Evolutionary conservation across 1,284 basidiomycete genomes (phyloP).

Genomic region (Fomitiporia mediterranea): DNA sequence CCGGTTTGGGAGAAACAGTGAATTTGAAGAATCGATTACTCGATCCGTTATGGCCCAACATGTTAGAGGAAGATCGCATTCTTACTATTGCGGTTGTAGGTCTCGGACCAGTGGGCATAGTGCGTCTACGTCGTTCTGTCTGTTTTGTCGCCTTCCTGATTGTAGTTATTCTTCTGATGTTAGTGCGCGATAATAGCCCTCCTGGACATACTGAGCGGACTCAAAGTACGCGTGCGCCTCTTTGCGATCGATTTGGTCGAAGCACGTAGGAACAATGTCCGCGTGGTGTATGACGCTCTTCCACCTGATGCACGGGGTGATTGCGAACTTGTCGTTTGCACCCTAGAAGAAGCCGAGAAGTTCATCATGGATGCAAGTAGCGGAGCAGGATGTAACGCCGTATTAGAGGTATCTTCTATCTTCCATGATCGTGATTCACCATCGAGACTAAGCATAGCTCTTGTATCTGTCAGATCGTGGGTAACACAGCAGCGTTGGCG

Average conservation of each 20-base stretch:
- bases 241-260: slow-evolving; percentile 61
- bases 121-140: slow-evolving; percentile 28
- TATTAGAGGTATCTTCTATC: slow-evolving; percentile 48
- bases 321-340: slow-evolving; percentile 46
- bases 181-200: slow-evolving; percentile 59
- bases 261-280: slow-evolving; percentile 51
- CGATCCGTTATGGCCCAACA: slow-evolving; percentile 21
- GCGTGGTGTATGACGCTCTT: slow-evolving; percentile 50
- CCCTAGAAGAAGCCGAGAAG: slow-evolving; percentile 47
- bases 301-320: slow-evolving; percentile 38
- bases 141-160: slow-evolving; percentile 7
- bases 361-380: slow-evolving; percentile 48
- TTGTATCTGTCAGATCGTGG: slow-evolving; percentile 60
- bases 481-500: slow-evolving; percentile 63
- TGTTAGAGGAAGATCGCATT: slow-evolving; percentile 41
- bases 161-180: neutral
- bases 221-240: slow-evolving; percentile 46
- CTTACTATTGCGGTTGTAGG: slow-evolving; percentile 65
- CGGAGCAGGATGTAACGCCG: slow-evolving; percentile 54
- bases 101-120: slow-evolving; percentile 72
- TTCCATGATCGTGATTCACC: neutral
- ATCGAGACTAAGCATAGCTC: neutral
- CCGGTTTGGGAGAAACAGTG: neutral
- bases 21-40: slow-evolving; percentile 6
- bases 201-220: slow-evolving; percentile 52